These are phyloP conservation scores for Geotrichum europaeum DNA, from an alignment of 1,139 yeast genomes.

Conservation along the genomic window DNA sequence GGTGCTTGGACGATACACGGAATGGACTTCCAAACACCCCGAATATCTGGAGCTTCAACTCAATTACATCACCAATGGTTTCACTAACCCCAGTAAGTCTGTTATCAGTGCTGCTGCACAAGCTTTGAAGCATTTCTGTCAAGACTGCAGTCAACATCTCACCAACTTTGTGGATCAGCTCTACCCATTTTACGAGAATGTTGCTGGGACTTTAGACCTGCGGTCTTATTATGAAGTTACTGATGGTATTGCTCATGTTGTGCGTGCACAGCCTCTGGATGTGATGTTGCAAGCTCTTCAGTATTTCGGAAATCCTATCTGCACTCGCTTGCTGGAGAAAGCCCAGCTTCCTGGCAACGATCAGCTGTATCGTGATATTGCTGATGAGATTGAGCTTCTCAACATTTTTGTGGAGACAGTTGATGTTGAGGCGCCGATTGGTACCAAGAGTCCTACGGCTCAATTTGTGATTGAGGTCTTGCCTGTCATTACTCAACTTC, in stretches of 20 bases:
- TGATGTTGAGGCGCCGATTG: conserved; percentile 21
- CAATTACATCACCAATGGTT: conserved; percentile 77
- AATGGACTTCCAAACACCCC: conserved; percentile 88
- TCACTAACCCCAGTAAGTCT: conserved; percentile 45
- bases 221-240: conserved; percentile 73
- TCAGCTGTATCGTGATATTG: conserved; percentile 44
- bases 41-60: conserved; percentile 76
- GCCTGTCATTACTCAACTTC: conserved; percentile 49
- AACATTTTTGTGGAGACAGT: conserved; percentile 66
- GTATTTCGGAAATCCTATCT: conserved; percentile 64
- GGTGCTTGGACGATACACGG: conserved; percentile 89
- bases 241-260: conserved; percentile 85
- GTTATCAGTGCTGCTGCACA: conserved; percentile 84
- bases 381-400: conserved; percentile 71
- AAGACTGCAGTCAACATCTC: conserved; percentile 72
- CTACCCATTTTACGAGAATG: conserved; percentile 64
- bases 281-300: conserved; percentile 43
- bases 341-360: conserved; percentile 34
- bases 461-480: conserved; percentile 53
- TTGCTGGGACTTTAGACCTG: conserved; percentile 51
- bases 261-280: conserved; percentile 49
- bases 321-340: conserved; percentile 40
- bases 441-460: conserved; percentile 49
- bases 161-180: conserved; percentile 70
- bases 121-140: conserved; percentile 90